Base-by-base conservation (phyloP, 139 green algal genomes). In the Yamagishiella unicocca region DNA sequence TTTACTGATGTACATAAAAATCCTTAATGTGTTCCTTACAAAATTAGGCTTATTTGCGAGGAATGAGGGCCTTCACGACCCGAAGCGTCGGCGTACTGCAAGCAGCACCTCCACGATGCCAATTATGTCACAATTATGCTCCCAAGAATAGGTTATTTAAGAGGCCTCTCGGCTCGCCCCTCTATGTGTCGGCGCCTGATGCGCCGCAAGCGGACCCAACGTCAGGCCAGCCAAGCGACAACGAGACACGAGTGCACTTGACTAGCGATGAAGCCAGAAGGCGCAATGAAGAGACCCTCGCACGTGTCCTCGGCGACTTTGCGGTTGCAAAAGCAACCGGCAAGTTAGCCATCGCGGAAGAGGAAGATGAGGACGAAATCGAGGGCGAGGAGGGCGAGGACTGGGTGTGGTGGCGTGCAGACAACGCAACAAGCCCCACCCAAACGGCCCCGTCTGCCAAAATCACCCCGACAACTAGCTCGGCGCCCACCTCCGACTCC, bases 401-500 rank as follows among this genome's bases (percentile, higher is more conserved):
- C 80, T 86, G 80, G 80, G 80, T 86, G 2, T 86, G 80, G 80
- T 86, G 80, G 80, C 62, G 80, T 9, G 62, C 80, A 7, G 80
- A 86, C 33, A 21, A 86, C 29, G 2, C 19, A n/a, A 33, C 58
- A n/a, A n/a, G n/a, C n/a, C n/a, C n/a, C n/a, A n/a, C n/a, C n/a
- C n/a, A n/a, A n/a, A n/a, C n/a, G n/a, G n/a, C n/a, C n/a, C n/a
- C n/a, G n/a, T n/a, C n/a, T n/a, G n/a, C n/a, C n/a, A n/a, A n/a
- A n/a, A n/a, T n/a, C n/a, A n/a, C n/a, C n/a, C n/a, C n/a, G n/a
- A n/a, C n/a, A n/a, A n/a, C n/a, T n/a, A n/a, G n/a, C n/a, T n/a
- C n/a, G n/a, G n/a, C n/a, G n/a, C n/a, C n/a, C n/a, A n/a, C n/a
- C n/a, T n/a, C n/a, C n/a, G n/a, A n/a, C n/a, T n/a, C n/a, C n/a